Evolutionary conservation across 1,284 basidiomycete genomes (phyloP).

Genomic region (Phaffia rhodozyma): DNA sequence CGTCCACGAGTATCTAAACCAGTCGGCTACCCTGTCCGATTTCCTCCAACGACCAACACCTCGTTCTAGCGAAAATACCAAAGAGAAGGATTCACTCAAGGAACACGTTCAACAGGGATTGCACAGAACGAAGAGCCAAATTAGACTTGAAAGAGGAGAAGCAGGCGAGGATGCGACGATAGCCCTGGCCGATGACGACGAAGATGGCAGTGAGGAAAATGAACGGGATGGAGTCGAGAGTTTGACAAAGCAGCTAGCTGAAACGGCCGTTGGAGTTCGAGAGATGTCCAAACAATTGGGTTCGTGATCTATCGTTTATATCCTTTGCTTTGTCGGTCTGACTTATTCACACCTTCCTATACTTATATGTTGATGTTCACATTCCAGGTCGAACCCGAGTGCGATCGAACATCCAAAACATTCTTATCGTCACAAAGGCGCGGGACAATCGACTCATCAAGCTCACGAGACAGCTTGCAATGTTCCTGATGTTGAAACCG

Average conservation of each 20-base stretch:
- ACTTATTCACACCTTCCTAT: constrained; percentile 17
- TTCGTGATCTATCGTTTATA: constrained; percentile 37
- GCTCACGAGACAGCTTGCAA: constrained; percentile 81
- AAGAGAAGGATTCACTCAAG: neutral
- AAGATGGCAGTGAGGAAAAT: constrained; percentile 41
- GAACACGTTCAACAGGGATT: neutral
- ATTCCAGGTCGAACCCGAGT: constrained; percentile 74
- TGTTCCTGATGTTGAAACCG: constrained; percentile 78
- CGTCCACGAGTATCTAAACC: constrained; percentile 70
- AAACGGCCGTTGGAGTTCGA: constrained; percentile 90
- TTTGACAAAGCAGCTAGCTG: constrained; percentile 83
- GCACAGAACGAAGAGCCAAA: constrained; percentile 14
- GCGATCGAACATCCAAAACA: constrained; percentile 76
- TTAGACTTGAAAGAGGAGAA: constrained; percentile 16
- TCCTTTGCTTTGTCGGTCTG: neutral
- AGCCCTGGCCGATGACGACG: constrained; percentile 16
- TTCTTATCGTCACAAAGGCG: constrained; percentile 96
- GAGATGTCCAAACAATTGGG: constrained; percentile 99
- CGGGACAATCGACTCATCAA: constrained; percentile 93
- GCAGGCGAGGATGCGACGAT: constrained; percentile 19
- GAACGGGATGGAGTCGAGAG: constrained; percentile 50
- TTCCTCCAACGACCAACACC: constrained; percentile 41
- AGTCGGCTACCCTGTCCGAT: constrained; percentile 56
- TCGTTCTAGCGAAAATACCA: neutral
- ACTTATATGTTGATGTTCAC: constrained; percentile 11